These are phyloP conservation scores for Galerina marginata DNA, from an alignment of 768 basidiomycete genomes.

Conservation along the genomic window DNA sequence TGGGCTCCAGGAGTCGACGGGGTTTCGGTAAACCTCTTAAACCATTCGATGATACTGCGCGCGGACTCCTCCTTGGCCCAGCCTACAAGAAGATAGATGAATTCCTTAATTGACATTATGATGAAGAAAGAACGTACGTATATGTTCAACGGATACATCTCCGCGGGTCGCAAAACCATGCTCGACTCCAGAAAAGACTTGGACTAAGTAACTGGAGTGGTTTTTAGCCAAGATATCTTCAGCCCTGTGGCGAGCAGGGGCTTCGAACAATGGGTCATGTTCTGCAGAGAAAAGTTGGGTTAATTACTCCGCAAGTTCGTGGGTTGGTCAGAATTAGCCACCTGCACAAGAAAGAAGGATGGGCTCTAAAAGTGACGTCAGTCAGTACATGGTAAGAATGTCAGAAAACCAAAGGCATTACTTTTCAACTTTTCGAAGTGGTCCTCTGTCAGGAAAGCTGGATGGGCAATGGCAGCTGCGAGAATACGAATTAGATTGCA, in stretches of 20 bases:
- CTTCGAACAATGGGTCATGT: slow-evolving; percentile 57
- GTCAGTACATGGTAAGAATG: background rate
- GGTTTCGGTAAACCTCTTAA: slow-evolving; percentile 44
- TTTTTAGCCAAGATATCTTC: slow-evolving; percentile 60
- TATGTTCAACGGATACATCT: slow-evolving; percentile 44
- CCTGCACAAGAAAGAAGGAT: slow-evolving; percentile 62
- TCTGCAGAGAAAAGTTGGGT: slow-evolving; percentile 37
- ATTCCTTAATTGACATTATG: background rate
- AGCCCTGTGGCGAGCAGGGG: slow-evolving; percentile 54
- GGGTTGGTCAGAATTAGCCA: background rate
- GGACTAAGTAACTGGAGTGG: slow-evolving; percentile 60
- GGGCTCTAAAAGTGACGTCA: slow-evolving; percentile 44
- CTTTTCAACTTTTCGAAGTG: slow-evolving; percentile 54
- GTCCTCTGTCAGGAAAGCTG: slow-evolving; percentile 51
- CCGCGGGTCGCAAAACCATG: slow-evolving; percentile 59
- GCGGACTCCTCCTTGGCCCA: slow-evolving; percentile 69
- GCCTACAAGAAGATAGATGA: slow-evolving; percentile 37
- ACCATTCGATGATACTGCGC: slow-evolving; percentile 55
- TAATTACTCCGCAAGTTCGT: background rate
- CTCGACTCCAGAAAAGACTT: slow-evolving; percentile 55
- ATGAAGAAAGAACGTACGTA: slow-evolving; percentile 33
- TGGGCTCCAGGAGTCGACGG: no score
- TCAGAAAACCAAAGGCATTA: slow-evolving; percentile 26
- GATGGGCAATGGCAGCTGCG: slow-evolving; percentile 62
- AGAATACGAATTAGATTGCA: background rate